Base-by-base conservation (phyloP, 805 yeast genomes). In the Lachancea nothofagi region DNA sequence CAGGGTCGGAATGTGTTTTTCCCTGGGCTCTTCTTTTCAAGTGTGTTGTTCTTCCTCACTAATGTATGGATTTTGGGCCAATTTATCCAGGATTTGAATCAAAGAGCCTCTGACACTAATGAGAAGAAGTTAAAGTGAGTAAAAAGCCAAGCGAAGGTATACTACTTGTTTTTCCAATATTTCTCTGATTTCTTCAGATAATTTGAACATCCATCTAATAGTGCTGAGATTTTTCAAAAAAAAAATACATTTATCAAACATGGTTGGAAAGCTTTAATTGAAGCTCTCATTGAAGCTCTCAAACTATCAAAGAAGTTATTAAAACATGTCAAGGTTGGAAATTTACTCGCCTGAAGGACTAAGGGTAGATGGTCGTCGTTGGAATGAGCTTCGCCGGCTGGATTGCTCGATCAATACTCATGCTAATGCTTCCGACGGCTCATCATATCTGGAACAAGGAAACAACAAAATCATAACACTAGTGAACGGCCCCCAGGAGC, bases 271-370 rank as follows among this genome's bases (percentile, higher is more conserved):
- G 29, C 15, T 32, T 31, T n/a, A 17, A 7, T 30, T 9, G 10
- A 20, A 18, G 26, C 30, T 20, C 24, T 10, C 24, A 33, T 21
- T 19, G 29, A 15, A 15, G 5, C 41, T 22, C 24, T 22, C 14
- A 18, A 26, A 25, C n/a, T 12, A 33, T 17, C 15, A 10, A 9
- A 10, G 14, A 23, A 14, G 3, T 18, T 31, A 23, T 19, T 29
- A 46, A 13, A 12, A 43, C 29, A 78, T 78, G 82, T 76, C 81
- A 29, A 70, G 84, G 40, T 63, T 78, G 51, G 98, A 93, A 67
- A 63, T 93, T 32, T 90, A 85, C 57, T 89, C 97, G 0, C 96
- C 96, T 5, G 97, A 93, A 63, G 98, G 98, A 4, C 71, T 93
- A 33, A 71, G 98, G 48, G 68, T 82, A 10, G 97, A 93, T 59